phyloP scores from a whole-genome alignment of 1,139 yeast genomes.

The Yamadazyma sp. region DNA sequence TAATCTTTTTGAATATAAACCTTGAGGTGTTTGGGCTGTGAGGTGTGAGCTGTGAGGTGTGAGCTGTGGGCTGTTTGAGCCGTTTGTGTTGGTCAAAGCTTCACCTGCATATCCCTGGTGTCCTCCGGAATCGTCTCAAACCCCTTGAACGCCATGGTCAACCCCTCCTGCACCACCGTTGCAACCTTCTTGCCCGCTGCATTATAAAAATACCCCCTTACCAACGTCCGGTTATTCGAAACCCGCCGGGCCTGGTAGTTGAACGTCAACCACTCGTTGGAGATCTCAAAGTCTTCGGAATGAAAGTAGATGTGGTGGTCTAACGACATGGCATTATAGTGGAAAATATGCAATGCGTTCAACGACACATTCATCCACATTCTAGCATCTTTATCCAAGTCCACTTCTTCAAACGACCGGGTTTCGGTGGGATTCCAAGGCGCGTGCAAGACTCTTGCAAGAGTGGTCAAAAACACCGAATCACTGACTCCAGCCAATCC shows the following conservation, averaged over 20 bases:
- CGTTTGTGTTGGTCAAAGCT: too few relatives aligned
- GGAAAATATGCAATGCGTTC: slow-evolving; percentile 42
- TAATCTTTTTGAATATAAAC: too few relatives aligned
- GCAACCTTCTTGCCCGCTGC: slow-evolving; percentile 37
- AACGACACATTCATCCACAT: slow-evolving; percentile 31
- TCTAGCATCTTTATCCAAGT: slow-evolving; percentile 34
- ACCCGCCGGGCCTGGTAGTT: slow-evolving; percentile 38
- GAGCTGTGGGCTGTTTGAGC: too few relatives aligned
- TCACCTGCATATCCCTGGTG: slow-evolving; percentile 14
- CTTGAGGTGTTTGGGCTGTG: too few relatives aligned
- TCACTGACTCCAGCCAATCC: slow-evolving; percentile 45
- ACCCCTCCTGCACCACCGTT: slow-evolving; percentile 46
- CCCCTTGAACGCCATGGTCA: slow-evolving; percentile 25
- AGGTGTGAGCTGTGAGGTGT: too few relatives aligned
- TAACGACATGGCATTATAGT: slow-evolving; percentile 49
- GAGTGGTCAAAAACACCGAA: slow-evolving; percentile 41
- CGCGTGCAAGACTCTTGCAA: slow-evolving; percentile 43
- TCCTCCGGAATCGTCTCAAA: slow-evolving; percentile 17
- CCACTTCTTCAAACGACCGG: slow-evolving; percentile 31
- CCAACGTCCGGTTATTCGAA: slow-evolving; percentile 37
- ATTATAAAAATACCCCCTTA: slow-evolving; percentile 39
- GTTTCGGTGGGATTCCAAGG: slow-evolving; percentile 47
- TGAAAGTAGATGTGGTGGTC: slow-evolving; percentile 51
- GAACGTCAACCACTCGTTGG: slow-evolving; percentile 42
- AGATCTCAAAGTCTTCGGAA: slow-evolving; percentile 31